A percentile compares a stretch with the other conserved stretches of the same genome.
phyloP scores from a whole-genome alignment of 306 rosid genomes.

The Pterocarpus santalinus region DNA sequence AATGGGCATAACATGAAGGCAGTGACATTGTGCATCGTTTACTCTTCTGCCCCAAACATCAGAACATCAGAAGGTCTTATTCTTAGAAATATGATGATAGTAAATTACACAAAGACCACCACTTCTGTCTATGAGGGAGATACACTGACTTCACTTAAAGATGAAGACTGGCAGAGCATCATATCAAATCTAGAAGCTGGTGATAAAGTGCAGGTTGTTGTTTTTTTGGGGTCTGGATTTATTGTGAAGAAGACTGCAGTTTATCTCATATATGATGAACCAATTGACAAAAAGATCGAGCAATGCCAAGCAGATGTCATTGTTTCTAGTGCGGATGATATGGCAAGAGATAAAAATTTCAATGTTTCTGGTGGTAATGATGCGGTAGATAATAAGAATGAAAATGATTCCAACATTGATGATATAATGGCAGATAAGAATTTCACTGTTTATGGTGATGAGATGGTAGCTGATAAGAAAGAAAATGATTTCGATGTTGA shows the following conservation, averaged over 20 bases:
- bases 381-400: too few species aligned
- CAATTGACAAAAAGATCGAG: neutral
- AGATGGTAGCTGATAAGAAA: too few species aligned
- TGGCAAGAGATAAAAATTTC: too few species aligned
- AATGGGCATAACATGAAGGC: neutral
- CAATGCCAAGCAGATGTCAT: too few species aligned
- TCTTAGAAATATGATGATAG: constrained; percentile 5
- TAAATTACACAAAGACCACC: neutral
- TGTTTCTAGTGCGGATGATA: too few species aligned
- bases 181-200: constrained; percentile 6
- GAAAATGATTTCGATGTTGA: too few species aligned
- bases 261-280: constrained; percentile 30
- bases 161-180: neutral
- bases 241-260: neutral
- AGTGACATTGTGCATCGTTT: neutral
- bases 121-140: neutral
- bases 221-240: neutral
- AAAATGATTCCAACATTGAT: too few species aligned
- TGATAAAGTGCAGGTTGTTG: neutral
- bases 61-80: neutral
- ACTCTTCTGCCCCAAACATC: neutral
- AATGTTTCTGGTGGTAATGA: too few species aligned
- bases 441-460: too few species aligned
- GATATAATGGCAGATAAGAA: too few species aligned
- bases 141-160: neutral